Evolutionary conservation across 208 protist species (phyloP).

Genomic region (Wallacemonas sp.): DNA sequence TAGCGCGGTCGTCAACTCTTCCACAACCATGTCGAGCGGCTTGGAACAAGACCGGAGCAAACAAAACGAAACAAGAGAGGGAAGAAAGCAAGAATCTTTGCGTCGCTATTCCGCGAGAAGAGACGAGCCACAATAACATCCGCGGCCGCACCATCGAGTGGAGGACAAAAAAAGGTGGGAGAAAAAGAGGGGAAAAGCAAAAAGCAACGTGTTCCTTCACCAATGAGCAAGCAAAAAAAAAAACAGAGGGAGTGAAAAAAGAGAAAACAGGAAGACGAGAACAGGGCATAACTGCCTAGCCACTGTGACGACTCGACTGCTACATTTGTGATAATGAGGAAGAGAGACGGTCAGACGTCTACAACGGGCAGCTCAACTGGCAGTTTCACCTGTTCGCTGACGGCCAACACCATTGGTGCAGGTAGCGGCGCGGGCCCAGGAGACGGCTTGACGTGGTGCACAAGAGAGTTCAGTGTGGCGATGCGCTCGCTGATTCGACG

Average conservation of each 20-base stretch:
- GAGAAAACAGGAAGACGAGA: slow-evolving; percentile 8
- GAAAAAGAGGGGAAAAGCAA: slow-evolving; percentile 10
- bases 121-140: no score
- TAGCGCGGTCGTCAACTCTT: no score
- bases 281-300: background rate
- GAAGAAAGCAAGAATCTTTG: background rate
- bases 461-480: slow-evolving; percentile 59
- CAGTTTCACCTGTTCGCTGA: slow-evolving; percentile 20
- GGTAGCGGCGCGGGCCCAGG: slow-evolving; percentile 24
- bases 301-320: background rate
- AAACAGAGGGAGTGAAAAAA: slow-evolving; percentile 5
- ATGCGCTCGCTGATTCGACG: slow-evolving; percentile 46
- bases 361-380: slow-evolving; percentile 23
- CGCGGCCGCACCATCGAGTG: no score
- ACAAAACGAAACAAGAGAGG: background rate
- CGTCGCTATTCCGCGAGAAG: no score
- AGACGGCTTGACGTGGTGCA: slow-evolving; percentile 44
- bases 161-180: no score
- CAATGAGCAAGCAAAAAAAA: slow-evolving; percentile 6
- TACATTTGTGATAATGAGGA: background rate
- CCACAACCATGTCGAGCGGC: background rate
- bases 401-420: slow-evolving; percentile 26
- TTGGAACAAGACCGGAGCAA: background rate
- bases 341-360: slow-evolving; percentile 7
- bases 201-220: no score